These are phyloP conservation scores for Lycium barbarum DNA, from an alignment of 257 asterid species.

Conservation along the genomic window DNA sequence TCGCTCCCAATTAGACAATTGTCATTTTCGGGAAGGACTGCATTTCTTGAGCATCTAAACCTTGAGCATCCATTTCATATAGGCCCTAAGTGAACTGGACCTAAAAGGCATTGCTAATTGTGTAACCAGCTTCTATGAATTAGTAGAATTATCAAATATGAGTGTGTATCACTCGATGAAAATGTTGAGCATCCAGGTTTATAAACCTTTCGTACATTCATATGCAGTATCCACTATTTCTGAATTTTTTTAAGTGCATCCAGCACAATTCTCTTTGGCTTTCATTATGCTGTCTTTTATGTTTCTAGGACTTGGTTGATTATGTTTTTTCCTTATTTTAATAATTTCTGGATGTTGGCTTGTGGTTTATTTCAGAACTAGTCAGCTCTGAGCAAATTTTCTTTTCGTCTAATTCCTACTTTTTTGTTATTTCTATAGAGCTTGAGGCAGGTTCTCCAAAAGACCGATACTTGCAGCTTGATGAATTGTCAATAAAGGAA, in stretches of 20 bases:
- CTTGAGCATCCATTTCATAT: no score
- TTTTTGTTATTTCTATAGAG: conserved; percentile 49
- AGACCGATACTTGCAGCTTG: conserved; percentile 68
- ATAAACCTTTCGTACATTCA: neutral
- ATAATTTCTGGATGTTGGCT: conserved; percentile 16
- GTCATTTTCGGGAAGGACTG: no score
- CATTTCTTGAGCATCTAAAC: no score
- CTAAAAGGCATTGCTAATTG: no score
- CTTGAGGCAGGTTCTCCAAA: conserved; percentile 51
- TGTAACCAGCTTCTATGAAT: no score
- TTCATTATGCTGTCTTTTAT: conserved; percentile 25
- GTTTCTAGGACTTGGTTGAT: conserved; percentile 6
- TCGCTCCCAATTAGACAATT: no score
- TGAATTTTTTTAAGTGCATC: neutral
- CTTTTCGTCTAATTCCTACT: neutral
- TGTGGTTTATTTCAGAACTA: conserved; percentile 23
- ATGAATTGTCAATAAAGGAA: conserved; percentile 72
- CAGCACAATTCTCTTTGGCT: neutral
- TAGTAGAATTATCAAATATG: neutral
- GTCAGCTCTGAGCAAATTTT: conserved; percentile 3
- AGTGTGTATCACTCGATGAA: neutral
- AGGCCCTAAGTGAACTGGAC: no score
- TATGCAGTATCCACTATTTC: neutral
- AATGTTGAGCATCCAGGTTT: neutral
- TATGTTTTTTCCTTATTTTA: neutral